Evolutionary conservation across 352 stramenopile species (phyloP).

Genomic region (Phytopythium chamaehyphon): DNA sequence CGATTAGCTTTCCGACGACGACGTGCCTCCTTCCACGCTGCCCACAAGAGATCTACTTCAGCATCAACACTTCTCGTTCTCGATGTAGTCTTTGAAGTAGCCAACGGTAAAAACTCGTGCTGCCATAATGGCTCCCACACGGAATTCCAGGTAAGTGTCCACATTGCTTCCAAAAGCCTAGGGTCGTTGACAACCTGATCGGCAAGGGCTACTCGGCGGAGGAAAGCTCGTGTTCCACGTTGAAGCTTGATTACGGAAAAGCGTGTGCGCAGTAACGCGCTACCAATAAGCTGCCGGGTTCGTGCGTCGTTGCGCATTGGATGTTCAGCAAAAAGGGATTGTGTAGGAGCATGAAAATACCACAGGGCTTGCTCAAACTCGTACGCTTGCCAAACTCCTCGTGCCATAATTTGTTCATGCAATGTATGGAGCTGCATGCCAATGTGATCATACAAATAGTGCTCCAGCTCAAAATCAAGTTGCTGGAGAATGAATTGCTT

Average conservation of each 20-base stretch:
- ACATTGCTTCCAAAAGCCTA: conserved; percentile 17
- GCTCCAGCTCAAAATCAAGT: conserved; percentile 51
- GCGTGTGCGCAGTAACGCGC: conserved; percentile 30
- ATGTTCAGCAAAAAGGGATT: conserved; percentile 43
- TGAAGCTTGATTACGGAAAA: conserved; percentile 38
- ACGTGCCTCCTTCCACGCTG: not conserved
- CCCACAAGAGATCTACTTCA: conserved; percentile 7
- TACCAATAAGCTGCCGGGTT: conserved; percentile 36
- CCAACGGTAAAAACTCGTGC: not conserved
- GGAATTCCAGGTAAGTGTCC: conserved; percentile 9
- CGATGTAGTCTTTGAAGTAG: not conserved
- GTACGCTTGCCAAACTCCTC: conserved; percentile 54
- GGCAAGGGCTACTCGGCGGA: conserved; percentile 4
- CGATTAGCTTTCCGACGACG: not conserved
- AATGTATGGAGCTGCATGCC: conserved; percentile 31
- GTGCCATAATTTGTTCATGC: conserved; percentile 44
- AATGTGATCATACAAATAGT: conserved; percentile 47
- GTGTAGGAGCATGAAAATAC: conserved; percentile 45
- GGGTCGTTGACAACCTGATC: conserved; percentile 10
- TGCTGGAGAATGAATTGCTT: conserved; percentile 64
- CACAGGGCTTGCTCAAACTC: conserved; percentile 57
- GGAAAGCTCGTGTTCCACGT: conserved; percentile 14
- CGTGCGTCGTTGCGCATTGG: conserved; percentile 45
- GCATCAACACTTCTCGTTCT: conserved; percentile 4
- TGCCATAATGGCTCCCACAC: conserved; percentile 6